Base-by-base conservation (phyloP, 345 rosid genomes). In the Litchi chinensis region DNA sequence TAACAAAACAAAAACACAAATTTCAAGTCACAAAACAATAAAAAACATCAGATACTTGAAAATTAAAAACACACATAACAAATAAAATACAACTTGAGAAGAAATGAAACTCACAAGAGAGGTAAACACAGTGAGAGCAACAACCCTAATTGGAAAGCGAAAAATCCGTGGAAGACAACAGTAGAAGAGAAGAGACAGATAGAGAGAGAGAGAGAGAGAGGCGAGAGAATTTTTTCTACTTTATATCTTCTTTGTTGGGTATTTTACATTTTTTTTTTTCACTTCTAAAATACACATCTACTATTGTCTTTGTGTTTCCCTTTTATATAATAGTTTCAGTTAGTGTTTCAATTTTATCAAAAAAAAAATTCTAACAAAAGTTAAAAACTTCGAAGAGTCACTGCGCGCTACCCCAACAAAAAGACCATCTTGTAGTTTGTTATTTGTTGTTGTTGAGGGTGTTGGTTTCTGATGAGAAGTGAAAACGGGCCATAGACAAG, bases 131-230 rank as follows among this genome's bases (percentile, higher is more conserved):
- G 41, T 56, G 57, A 24, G 54, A 59, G 15, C 21, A 26, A 32
- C 70, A 82, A 76, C 83, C 86, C 83, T 65, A 75, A 83, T 37
- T 8, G 64, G 77, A n/a, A 73, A 82, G 67, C 50, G 76, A 69
- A 69, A 72, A 83, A 75, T 77, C 77, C 39, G 81, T 68, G 82
- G 79, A 77, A 75, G 72, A 50, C 26, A 75, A 62, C 48, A 70
- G 77, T 32, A 18, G 4, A 52, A 54, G 37, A 24, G 76, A 60
- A 71, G 28, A 68, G 39, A 72, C 52, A 46, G 52, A 11, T 46
- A 80, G 48, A 54, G 71, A 52, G 65, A 56, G 39, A 65, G 26
- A 71, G 9, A 73, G 68, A 24, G 10, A 80, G 71, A 77, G 77
- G 80, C 74, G 32, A 70, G 43, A 60, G 77, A 82, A 74, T 72